These are phyloP conservation scores for Kwoniella pini DNA, from an alignment of 768 basidiomycete genomes.

Conservation along the genomic window DNA sequence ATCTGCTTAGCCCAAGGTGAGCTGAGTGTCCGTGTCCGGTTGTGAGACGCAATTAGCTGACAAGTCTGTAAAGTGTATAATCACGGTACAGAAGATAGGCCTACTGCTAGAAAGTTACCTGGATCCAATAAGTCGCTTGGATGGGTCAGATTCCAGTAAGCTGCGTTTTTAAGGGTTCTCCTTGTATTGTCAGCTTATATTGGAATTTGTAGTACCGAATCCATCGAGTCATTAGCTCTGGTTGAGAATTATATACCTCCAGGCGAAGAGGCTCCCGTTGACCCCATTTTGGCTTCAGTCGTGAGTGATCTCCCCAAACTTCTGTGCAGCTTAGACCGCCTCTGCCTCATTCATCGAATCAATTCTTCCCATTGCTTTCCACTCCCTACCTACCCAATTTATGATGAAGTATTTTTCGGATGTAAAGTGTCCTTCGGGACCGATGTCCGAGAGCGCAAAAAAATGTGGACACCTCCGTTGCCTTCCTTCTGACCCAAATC, in stretches of 20 bases:
- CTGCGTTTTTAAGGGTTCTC: neutral
- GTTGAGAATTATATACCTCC: slow-evolving; percentile 48
- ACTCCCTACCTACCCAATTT: slow-evolving; percentile 4
- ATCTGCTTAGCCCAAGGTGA: slow-evolving; percentile 48
- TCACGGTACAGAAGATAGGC: slow-evolving; percentile 48
- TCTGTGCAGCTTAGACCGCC: neutral
- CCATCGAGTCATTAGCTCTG: slow-evolving; percentile 45
- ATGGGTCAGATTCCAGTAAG: slow-evolving; percentile 50
- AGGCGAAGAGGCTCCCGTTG: slow-evolving; percentile 30
- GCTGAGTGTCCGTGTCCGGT: slow-evolving; percentile 1
- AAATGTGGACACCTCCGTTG: slow-evolving; percentile 54
- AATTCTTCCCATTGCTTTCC: neutral
- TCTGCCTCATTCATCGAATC: neutral
- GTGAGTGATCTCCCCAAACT: slow-evolving; percentile 29
- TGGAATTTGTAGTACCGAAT: slow-evolving; percentile 37
- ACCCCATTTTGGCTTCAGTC: slow-evolving; percentile 46
- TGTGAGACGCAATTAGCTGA: slow-evolving; percentile 19
- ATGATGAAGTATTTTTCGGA: slow-evolving; percentile 55
- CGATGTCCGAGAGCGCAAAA: slow-evolving; percentile 54
- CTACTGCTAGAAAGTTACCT: slow-evolving; percentile 32
- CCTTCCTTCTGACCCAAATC: slow-evolving; percentile 55
- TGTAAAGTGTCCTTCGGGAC: slow-evolving; percentile 48
- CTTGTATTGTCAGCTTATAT: slow-evolving; percentile 16
- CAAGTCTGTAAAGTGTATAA: slow-evolving; percentile 34
- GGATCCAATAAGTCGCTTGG: slow-evolving; percentile 36